Percentiles rank a stretch among this genome's conserved stretches.
Evolutionary conservation across 352 stramenopile genomes (phyloP).

Genomic region (Globisporangium paddicum): DNA sequence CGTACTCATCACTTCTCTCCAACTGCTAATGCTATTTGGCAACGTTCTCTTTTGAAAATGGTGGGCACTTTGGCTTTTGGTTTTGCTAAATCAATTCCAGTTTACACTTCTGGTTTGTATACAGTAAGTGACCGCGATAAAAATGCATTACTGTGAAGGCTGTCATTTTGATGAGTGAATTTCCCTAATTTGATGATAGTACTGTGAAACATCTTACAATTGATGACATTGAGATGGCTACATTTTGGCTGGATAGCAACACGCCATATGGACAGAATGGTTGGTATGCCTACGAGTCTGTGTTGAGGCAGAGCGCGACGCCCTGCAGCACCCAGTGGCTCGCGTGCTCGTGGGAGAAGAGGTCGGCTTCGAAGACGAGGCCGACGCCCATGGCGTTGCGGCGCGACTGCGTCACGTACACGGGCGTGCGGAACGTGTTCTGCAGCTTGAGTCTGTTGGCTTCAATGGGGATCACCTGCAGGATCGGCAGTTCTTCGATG

Average conservation of each 20-base stretch:
- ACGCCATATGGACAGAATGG: background rate
- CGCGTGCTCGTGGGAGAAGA: constrained; percentile 88
- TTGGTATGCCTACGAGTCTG: constrained; percentile 57
- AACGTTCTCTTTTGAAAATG: background rate
- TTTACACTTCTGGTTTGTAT: background rate
- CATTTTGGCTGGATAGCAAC: background rate
- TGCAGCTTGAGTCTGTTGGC: constrained; percentile 93
- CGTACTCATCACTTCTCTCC: background rate
- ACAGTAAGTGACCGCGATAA: too few relatives aligned
- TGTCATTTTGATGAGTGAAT: background rate
- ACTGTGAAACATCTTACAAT: background rate
- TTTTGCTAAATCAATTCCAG: background rate
- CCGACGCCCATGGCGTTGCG: constrained; percentile 95
- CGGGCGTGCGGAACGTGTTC: constrained; percentile 93
- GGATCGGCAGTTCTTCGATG: constrained; percentile 92
- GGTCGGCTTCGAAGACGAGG: constrained; percentile 93
- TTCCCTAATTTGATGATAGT: background rate
- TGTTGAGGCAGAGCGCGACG: constrained; percentile 92
- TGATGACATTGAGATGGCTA: background rate
- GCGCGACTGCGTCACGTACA: constrained; percentile 94
- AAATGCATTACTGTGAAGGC: background rate
- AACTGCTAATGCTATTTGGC: background rate
- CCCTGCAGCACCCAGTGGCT: constrained; percentile 95
- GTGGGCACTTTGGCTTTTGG: background rate
- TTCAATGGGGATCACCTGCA: constrained; percentile 95